A percentile compares a stretch with the other conserved stretches of the same genome.
Evolutionary conservation across 2,329 filamentous ascomycete genomes (phyloP).

Genomic region (Aureobasidium sp.): DNA sequence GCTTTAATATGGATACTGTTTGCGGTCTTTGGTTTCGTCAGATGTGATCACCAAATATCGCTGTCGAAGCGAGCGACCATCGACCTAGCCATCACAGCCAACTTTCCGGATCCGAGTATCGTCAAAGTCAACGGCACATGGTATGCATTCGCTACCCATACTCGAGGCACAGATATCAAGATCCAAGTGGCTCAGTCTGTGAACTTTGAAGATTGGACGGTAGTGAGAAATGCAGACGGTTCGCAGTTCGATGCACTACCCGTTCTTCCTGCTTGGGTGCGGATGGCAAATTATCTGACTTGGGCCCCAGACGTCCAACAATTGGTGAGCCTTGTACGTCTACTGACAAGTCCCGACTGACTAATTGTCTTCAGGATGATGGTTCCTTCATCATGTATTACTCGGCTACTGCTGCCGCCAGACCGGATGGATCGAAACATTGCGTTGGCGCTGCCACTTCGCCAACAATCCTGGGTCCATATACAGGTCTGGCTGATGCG

Average conservation of each 20-base stretch:
- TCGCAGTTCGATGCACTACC: slow-evolving; percentile 46
- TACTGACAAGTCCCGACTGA: neutral
- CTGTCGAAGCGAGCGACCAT: slow-evolving; percentile 8
- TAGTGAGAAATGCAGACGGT: slow-evolving; percentile 34
- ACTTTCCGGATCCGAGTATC: slow-evolving; percentile 40
- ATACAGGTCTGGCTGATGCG: slow-evolving; percentile 16
- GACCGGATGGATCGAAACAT: slow-evolving; percentile 18
- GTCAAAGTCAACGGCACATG: slow-evolving; percentile 42
- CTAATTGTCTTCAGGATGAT: slow-evolving; percentile 15
- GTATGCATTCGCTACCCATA: slow-evolving; percentile 46
- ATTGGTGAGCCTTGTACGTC: slow-evolving; percentile 23
- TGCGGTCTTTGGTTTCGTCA: neutral
- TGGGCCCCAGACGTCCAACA: slow-evolving; percentile 55
- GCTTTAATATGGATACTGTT: neutral
- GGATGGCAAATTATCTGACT: slow-evolving; percentile 40
- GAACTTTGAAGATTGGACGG: slow-evolving; percentile 41
- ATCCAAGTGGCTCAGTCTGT: slow-evolving; percentile 47
- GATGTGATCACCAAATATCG: neutral
- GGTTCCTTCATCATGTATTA: slow-evolving; percentile 24
- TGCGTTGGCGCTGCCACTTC: slow-evolving; percentile 24
- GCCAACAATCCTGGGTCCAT: slow-evolving; percentile 20
- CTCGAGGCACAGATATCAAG: slow-evolving; percentile 36
- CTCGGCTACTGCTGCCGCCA: slow-evolving; percentile 20
- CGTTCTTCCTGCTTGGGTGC: slow-evolving; percentile 42
- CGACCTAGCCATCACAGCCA: slow-evolving; percentile 11